Percentiles rank a stretch among this genome's conserved stretches.
Conservation (phyloP, 768 basidiomycete species). For the Mrakia hoshinonis region DNA sequence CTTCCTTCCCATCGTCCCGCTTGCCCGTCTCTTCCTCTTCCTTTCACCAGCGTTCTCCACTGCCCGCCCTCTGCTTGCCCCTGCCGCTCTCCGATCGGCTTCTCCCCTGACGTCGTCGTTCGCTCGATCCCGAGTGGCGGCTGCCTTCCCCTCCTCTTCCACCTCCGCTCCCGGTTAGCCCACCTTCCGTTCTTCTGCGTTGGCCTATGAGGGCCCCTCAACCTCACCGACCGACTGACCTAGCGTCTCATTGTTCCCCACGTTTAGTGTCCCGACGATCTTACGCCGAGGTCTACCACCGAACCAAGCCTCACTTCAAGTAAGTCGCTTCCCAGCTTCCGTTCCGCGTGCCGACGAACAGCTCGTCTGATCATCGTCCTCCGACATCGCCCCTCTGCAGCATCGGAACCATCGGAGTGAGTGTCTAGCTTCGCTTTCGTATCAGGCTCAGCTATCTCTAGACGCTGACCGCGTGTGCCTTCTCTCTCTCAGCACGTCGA, state of each 20-base stretch:
- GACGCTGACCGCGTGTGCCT: neutral
- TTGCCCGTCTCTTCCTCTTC: neutral
- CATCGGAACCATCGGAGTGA: constrained; percentile 44
- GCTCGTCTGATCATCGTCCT: too few species aligned
- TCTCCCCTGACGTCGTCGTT: constrained; percentile 9
- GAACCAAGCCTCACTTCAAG: constrained; percentile 44
- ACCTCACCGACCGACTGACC: too few species aligned
- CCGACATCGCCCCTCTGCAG: constrained; percentile 27
- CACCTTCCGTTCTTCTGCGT: neutral
- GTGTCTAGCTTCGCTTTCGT: too few species aligned
- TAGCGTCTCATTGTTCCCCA: neutral
- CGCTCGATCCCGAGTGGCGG: constrained; percentile 12
- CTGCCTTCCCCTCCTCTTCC: constrained; percentile 12
- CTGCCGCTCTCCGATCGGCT: constrained; percentile 9
- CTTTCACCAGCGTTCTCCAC: neutral
- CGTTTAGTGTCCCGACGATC: constrained; percentile 10
- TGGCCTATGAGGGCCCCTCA: too few species aligned
- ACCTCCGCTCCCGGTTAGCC: constrained; percentile 15
- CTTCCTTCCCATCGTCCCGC: constrained; percentile 1
- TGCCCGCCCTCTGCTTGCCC: constrained; percentile 17
- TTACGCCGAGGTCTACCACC: constrained; percentile 34
- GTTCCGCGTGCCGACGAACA: neutral
- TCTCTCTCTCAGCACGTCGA: constrained; percentile 39
- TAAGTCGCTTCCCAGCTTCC: constrained; percentile 30
- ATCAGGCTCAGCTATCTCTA: too few species aligned